phyloP scores from a whole-genome alignment of 352 stramenopile species.

The Phytophthora melonis region DNA sequence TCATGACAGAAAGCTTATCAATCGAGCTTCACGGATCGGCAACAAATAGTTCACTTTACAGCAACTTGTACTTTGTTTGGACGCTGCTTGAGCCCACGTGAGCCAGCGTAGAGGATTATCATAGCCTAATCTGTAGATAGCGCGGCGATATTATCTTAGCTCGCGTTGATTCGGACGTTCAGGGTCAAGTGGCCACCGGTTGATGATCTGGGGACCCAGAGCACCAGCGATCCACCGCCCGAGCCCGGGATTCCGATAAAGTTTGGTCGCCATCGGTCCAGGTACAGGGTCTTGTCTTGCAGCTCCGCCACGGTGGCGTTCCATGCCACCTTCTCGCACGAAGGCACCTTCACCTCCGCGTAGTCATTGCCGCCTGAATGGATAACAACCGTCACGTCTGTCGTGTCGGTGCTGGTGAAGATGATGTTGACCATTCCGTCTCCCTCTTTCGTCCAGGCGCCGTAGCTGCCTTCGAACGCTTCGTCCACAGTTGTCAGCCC shows the following conservation, averaged over 20 bases:
- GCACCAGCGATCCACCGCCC: slow-evolving; percentile 45
- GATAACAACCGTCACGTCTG: slow-evolving; percentile 32
- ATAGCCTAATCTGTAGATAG: slow-evolving; percentile 14
- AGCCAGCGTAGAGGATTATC: slow-evolving; percentile 2
- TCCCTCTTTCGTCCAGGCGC: slow-evolving; percentile 48
- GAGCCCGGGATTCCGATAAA: slow-evolving; percentile 41
- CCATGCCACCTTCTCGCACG: slow-evolving; percentile 43
- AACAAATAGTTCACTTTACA: background rate
- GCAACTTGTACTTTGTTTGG: slow-evolving; percentile 1
- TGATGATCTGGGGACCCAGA: slow-evolving; percentile 49
- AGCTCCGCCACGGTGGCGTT: slow-evolving; percentile 42
- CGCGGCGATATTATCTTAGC: slow-evolving; percentile 24
- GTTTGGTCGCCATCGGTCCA: slow-evolving; percentile 62
- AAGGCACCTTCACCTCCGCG: slow-evolving; percentile 41
- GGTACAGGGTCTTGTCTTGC: slow-evolving; percentile 62
- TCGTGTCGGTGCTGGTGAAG: slow-evolving; percentile 44
- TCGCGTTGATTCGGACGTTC: slow-evolving; percentile 50
- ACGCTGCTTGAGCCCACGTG: slow-evolving; percentile 1
- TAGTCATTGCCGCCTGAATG: slow-evolving; percentile 47
- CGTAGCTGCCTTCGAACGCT: slow-evolving; percentile 52
- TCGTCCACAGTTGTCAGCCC: slow-evolving; percentile 40
- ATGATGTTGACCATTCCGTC: slow-evolving; percentile 42
- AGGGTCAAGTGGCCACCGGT: slow-evolving; percentile 44
- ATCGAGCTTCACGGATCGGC: background rate
- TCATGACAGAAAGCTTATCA: no score